Percentiles rank a stretch among this genome's conserved stretches.
Evolutionary conservation across 768 basidiomycete species (phyloP).

Genomic region (Amyloporia xantha): DNA sequence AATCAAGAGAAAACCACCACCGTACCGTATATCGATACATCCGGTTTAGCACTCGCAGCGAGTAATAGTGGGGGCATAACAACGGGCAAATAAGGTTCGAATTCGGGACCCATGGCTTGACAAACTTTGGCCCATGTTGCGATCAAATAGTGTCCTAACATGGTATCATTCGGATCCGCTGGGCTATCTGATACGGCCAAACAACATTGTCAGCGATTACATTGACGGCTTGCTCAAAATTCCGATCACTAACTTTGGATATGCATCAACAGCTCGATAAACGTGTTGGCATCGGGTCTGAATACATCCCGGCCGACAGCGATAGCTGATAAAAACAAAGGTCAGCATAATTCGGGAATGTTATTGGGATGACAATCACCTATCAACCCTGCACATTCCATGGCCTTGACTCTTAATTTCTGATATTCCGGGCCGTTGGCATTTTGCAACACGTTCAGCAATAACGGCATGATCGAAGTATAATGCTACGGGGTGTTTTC

Average conservation of each 20-base stretch:
- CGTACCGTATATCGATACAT: constrained; percentile 67
- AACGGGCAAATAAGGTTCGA: constrained; percentile 78
- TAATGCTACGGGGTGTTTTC: constrained; percentile 51
- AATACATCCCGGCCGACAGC: constrained; percentile 82
- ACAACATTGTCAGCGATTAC: no score
- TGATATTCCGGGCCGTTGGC: constrained; percentile 61
- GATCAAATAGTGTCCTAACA: constrained; percentile 69
- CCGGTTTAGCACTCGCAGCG: constrained; percentile 74
- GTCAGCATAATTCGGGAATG: not conserved
- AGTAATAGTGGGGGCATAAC: constrained; percentile 77
- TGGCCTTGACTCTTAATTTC: constrained; percentile 72
- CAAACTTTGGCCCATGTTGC: constrained; percentile 88
- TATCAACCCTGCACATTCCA: constrained; percentile 87
- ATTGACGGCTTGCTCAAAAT: no score
- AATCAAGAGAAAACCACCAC: not conserved
- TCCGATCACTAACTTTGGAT: constrained; percentile 65
- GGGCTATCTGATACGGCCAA: constrained; percentile 46
- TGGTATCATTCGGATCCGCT: constrained; percentile 63
- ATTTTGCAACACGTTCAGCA: constrained; percentile 69
- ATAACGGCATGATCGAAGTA: constrained; percentile 69
- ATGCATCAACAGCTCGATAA: constrained; percentile 66
- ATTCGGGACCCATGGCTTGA: constrained; percentile 77
- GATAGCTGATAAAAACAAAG: constrained; percentile 48
- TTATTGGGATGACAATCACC: constrained; percentile 38
- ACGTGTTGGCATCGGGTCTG: constrained; percentile 61